Evolutionary conservation across 2,329 filamentous ascomycete species (phyloP).

Genomic region (Trichoderma breve): DNA sequence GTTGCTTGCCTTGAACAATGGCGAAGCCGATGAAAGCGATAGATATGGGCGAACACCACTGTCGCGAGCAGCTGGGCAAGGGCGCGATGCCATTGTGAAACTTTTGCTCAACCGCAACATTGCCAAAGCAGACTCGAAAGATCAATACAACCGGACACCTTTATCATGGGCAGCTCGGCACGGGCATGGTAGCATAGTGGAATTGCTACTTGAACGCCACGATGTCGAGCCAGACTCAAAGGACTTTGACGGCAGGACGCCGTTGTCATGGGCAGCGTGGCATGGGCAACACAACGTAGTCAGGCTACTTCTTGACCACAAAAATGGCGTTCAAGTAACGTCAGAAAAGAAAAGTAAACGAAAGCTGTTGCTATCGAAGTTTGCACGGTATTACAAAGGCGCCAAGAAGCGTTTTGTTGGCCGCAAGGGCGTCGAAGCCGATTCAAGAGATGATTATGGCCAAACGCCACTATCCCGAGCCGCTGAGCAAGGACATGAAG

Average conservation of each 20-base stretch:
- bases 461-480: neutral
- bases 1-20: neutral
- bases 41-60: neutral
- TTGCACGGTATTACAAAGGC: neutral
- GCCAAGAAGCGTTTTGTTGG: neutral
- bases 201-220: neutral
- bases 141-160: neutral
- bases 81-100: neutral
- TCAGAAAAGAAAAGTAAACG: neutral
- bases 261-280: neutral
- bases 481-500: neutral
- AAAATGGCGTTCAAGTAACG: neutral
- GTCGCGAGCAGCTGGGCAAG: neutral
- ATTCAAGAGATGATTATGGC: neutral
- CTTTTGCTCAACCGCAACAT: neutral
- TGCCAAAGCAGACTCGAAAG: neutral
- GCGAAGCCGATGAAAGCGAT: neutral
- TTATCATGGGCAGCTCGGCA: neutral
- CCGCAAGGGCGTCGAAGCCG: neutral
- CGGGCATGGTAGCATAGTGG: neutral
- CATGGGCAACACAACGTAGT: neutral
- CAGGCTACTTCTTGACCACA: neutral
- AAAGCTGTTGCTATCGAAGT: neutral
- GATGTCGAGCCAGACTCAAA: neutral
- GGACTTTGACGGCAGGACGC: neutral